These are phyloP conservation scores for Coemansia sp. DNA, from an alignment of 192 early-diverging fungal species.

Conservation along the genomic window DNA sequence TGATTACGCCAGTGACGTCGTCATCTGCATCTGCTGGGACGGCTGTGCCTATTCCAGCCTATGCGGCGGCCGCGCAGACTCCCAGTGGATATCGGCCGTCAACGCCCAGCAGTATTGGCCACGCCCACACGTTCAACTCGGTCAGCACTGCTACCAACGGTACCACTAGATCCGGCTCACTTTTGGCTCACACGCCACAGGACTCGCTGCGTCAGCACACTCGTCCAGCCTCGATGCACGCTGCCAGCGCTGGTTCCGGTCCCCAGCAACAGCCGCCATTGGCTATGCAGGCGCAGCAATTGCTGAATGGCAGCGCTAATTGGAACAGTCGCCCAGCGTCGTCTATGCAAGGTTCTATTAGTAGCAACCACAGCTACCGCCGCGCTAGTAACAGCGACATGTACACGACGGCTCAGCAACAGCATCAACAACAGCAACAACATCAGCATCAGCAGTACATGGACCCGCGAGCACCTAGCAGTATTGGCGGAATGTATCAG, in stretches of 20 bases:
- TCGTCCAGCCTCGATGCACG: conserved; percentile 39
- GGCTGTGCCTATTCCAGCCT: background rate
- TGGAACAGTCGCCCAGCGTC: conserved; percentile 45
- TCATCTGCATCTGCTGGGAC: background rate
- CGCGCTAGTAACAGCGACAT: conserved; percentile 53
- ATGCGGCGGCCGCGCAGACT: background rate
- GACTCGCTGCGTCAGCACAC: conserved; percentile 27
- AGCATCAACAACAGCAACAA: conserved; percentile 25
- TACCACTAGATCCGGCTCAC: conserved; percentile 32
- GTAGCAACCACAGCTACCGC: conserved; percentile 28
- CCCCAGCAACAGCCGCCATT: conserved; percentile 11
- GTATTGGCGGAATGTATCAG: conserved; percentile 24
- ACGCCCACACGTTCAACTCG: conserved; percentile 22
- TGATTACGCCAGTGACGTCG: background rate
- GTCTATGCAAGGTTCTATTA: conserved; percentile 40
- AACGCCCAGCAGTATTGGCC: conserved; percentile 16
- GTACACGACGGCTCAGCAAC: conserved; percentile 33
- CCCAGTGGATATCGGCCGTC: conserved; percentile 6
- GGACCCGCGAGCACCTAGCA: conserved; percentile 29
- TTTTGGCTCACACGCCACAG: conserved; percentile 15
- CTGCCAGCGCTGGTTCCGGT: background rate
- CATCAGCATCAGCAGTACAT: conserved; percentile 26
- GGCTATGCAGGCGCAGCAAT: conserved; percentile 17
- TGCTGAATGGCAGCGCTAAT: conserved; percentile 16
- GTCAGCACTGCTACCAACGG: conserved; percentile 22